Evolutionary conservation across 805 yeast species (phyloP).

Genomic region (Brettanomyces bruxellensis): DNA sequence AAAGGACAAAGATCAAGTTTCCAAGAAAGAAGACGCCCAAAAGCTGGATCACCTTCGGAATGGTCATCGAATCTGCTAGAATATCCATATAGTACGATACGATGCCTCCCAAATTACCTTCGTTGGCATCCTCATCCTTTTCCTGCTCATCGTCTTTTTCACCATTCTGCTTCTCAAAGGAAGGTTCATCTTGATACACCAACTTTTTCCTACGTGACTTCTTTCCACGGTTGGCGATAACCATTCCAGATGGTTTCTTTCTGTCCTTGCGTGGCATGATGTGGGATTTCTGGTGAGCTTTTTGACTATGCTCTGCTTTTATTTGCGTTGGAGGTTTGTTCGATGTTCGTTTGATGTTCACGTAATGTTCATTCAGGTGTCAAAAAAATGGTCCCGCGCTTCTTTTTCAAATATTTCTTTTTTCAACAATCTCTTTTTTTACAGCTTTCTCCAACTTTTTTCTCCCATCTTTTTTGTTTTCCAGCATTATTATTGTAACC

Average conservation of each 20-base stretch:
- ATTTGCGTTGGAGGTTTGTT: no score
- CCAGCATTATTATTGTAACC: no score
- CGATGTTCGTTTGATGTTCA: no score
- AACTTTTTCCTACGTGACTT: neutral
- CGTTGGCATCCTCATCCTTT: neutral
- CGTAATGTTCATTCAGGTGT: no score
- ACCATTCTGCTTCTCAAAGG: no score
- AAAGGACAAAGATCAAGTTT: neutral
- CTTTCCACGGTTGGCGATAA: neutral
- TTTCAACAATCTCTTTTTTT: no score
- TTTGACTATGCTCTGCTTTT: no score
- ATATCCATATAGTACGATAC: neutral
- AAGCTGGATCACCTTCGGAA: constrained; percentile 1
- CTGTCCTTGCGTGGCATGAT: neutral
- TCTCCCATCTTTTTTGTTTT: no score
- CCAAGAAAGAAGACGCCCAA: neutral
- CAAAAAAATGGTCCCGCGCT: no score
- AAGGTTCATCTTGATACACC: neutral
- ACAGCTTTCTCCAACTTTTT: no score
- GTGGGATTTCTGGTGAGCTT: no score
- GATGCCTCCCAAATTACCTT: neutral
- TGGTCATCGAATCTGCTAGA: neutral
- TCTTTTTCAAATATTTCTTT: no score
- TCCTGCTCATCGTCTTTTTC: neutral
- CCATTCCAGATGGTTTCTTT: neutral